Conservation (phyloP, 805 yeast species). For the Candida ponderosae region DNA sequence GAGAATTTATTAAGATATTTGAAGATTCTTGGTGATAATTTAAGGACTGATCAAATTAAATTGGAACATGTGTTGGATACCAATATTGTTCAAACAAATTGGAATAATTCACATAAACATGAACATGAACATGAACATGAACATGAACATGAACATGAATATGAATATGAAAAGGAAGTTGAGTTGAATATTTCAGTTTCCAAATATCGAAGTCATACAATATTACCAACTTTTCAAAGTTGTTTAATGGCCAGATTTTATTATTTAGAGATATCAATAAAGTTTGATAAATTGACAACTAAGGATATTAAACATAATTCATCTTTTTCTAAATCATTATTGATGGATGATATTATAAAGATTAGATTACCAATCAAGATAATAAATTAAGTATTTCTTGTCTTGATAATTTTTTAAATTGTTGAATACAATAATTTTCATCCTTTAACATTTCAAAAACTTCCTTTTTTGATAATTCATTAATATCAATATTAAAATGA, state of each 20-base stretch:
- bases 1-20: slow-evolving; percentile 13
- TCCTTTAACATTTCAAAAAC: too few relatives aligned
- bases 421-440: too few relatives aligned
- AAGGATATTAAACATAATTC: neutral
- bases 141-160: neutral
- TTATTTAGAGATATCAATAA: slow-evolving; percentile 39
- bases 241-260: slow-evolving; percentile 57
- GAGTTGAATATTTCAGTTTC: slow-evolving; percentile 1
- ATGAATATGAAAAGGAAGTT: neutral
- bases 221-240: slow-evolving; percentile 56
- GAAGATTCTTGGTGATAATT: slow-evolving; percentile 2
- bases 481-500: too few relatives aligned
- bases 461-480: too few relatives aligned
- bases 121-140: neutral
- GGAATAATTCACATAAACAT: slow-evolving; percentile 3
- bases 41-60: slow-evolving; percentile 7
- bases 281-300: slow-evolving; percentile 25
- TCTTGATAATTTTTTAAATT: too few relatives aligned
- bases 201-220: slow-evolving; percentile 4
- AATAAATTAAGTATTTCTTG: too few relatives aligned
- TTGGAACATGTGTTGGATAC: slow-evolving; percentile 10
- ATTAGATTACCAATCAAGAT: too few relatives aligned
- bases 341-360: too few relatives aligned
- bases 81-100: slow-evolving; percentile 11
- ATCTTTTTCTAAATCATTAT: too few relatives aligned